Base-by-base conservation (phyloP, 2,329 filamentous ascomycete species). In the Apiospora hydei region DNA sequence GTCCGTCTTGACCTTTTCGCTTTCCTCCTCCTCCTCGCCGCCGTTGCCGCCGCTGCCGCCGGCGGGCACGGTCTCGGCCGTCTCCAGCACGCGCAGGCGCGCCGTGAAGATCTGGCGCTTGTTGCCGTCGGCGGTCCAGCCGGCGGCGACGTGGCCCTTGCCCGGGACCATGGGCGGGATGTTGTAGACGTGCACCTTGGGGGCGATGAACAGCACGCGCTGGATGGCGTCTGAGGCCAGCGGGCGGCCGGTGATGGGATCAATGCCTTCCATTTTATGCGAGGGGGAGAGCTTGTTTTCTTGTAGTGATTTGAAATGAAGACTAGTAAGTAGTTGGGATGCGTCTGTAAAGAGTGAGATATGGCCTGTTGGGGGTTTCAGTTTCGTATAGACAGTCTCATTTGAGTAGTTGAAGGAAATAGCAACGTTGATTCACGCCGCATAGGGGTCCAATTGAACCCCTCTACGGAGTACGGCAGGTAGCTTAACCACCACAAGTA, bases 71-170 rank as follows among this genome's bases (percentile, higher is more conserved):
- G 86, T 82, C 71, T 90, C 85, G 6, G 92, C 90, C 1, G 93
- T 95, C 82, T 96, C 93, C 78, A 96, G 85, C 75, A 96, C 85
- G 78, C 94, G 93, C 70, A 96, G 84, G 67, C 94, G 92, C 61
- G 92, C 93, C 68, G 94, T 96, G 85, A 97, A 97, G 83, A 97
- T 97, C 80, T 94, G 91, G 49, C 91, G 90, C 77, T 89, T 88
- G 75, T 88, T 87, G 73, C 90, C 88, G 73, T 92, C 88, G 67
- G 86, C 85, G 41, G 94, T 97, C 94, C 94, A 98, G 74, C 88
- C 84, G 16, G 91, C 87, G 72, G 95, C 94, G 47, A 88, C 88
- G 86, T 97, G 93, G 81, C 94, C 94, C 81, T 93, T 92, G 77
- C 91, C 94, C 24, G 92, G 92, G 64, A 91, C 88, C 72, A 95